Evolutionary conservation across 768 basidiomycete species (phyloP).

Genomic region (Gymnopilus dilepis): DNA sequence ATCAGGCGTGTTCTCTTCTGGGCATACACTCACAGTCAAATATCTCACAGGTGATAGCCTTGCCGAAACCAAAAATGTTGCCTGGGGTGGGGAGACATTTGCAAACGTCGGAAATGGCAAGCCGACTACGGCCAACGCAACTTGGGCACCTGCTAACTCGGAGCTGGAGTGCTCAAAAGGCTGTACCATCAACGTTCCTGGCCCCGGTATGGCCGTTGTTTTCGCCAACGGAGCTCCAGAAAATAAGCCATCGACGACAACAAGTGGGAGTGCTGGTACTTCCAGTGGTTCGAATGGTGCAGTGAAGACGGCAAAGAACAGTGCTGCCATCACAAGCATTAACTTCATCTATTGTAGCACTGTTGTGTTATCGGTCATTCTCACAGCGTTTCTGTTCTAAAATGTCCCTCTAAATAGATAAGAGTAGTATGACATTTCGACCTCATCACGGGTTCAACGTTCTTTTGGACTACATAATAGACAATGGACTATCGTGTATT

Average conservation of each 20-base stretch:
- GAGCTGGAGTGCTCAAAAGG: conserved; percentile 47
- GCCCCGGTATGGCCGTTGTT: conserved; percentile 54
- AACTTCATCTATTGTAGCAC: not conserved
- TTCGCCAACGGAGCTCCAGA: conserved; percentile 32
- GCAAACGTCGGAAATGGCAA: conserved; percentile 46
- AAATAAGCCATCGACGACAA: not conserved
- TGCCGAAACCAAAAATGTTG: conserved; percentile 56
- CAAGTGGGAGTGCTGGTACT: not conserved
- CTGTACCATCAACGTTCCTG: conserved; percentile 52
- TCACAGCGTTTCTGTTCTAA: not conserved
- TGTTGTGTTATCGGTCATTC: not conserved
- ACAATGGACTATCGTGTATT: not conserved
- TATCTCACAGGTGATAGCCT: conserved; percentile 54
- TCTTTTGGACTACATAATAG: not conserved
- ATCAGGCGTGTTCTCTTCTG: conserved; percentile 31
- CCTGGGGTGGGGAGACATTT: conserved; percentile 64
- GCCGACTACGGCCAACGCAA: conserved; percentile 32
- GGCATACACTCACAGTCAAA: conserved; percentile 43
- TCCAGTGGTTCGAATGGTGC: not conserved
- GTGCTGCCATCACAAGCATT: not conserved
- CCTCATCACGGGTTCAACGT: not conserved
- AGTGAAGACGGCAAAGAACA: not conserved
- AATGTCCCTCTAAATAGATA: not conserved
- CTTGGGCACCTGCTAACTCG: conserved; percentile 43
- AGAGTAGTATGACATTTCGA: not conserved